phyloP scores from a whole-genome alignment of 2,329 filamentous ascomycete genomes.

The Colletotrichum lupini region DNA sequence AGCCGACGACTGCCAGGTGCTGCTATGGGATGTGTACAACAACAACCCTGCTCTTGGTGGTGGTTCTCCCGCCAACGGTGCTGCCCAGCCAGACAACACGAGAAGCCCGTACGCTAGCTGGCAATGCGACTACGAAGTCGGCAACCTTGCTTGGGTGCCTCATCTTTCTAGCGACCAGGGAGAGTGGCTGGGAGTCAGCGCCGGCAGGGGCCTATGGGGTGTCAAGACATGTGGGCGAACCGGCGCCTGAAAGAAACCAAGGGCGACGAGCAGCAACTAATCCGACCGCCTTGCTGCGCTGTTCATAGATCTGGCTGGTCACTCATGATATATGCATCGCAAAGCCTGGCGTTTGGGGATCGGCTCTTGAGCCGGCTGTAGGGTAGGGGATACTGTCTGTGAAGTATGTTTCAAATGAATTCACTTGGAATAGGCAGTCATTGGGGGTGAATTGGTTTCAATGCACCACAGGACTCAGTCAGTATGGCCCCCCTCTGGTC shows the following conservation, averaged over 20 bases:
- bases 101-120: constrained; percentile 80
- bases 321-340: constrained; percentile 37
- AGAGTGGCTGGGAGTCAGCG: constrained; percentile 87
- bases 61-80: constrained; percentile 58
- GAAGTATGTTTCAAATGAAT: neutral
- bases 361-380: constrained; percentile 9
- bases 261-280: constrained; percentile 21
- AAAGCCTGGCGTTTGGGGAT: constrained; percentile 39
- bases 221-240: constrained; percentile 54
- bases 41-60: constrained; percentile 59
- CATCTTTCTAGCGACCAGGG: constrained; percentile 75
- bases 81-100: constrained; percentile 64
- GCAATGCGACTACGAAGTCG: constrained; percentile 89
- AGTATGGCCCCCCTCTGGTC: neutral
- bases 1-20: constrained; percentile 89
- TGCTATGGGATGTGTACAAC: constrained; percentile 93
- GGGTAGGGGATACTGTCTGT: constrained; percentile 1
- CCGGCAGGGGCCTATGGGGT: constrained; percentile 84
- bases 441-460: neutral
- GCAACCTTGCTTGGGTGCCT: constrained; percentile 87
- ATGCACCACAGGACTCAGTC: neutral
- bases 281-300: constrained; percentile 18
- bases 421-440: neutral
- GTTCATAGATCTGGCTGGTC: constrained; percentile 34
- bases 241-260: constrained; percentile 21